These are phyloP conservation scores for Trichoderma guizhouense DNA, from an alignment of 2,329 filamentous ascomycete genomes.

Conservation along the genomic window DNA sequence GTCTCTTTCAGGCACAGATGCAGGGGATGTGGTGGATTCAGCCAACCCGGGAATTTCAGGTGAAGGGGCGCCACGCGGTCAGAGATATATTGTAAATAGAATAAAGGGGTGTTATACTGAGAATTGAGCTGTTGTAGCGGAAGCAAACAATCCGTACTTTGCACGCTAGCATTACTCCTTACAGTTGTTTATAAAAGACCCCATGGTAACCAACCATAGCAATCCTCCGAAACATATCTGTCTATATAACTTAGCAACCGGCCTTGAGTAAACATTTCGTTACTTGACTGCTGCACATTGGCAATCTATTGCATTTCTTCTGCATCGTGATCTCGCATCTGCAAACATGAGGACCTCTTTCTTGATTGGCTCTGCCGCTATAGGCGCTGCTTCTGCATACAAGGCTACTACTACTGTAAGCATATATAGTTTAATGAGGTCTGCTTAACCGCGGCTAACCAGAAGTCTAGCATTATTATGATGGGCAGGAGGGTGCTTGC, in stretches of 20 bases:
- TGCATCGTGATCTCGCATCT: background rate
- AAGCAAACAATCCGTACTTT: background rate
- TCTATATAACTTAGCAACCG: background rate
- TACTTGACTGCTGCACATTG: background rate
- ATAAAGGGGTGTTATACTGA: background rate
- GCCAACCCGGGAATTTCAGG: background rate
- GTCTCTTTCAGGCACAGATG: background rate
- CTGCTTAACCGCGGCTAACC: background rate
- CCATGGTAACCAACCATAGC: background rate
- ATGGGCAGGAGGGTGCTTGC: constrained; percentile 4
- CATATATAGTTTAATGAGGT: background rate
- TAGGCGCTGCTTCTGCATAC: background rate
- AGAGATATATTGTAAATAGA: background rate
- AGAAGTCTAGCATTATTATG: background rate
- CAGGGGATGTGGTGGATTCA: background rate
- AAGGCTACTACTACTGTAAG: constrained; percentile 9
- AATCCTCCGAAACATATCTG: background rate
- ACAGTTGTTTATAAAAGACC: background rate
- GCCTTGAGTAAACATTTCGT: background rate
- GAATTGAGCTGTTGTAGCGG: background rate
- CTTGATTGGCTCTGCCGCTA: background rate
- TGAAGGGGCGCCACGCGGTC: background rate
- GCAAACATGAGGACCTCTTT: background rate
- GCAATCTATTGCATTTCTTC: background rate
- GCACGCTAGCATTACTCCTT: background rate